A percentile compares a stretch with the other conserved stretches of the same genome.
Conservation (phyloP, 108 stramenopile genomes). For the Chaetoceros muelleri region DNA sequence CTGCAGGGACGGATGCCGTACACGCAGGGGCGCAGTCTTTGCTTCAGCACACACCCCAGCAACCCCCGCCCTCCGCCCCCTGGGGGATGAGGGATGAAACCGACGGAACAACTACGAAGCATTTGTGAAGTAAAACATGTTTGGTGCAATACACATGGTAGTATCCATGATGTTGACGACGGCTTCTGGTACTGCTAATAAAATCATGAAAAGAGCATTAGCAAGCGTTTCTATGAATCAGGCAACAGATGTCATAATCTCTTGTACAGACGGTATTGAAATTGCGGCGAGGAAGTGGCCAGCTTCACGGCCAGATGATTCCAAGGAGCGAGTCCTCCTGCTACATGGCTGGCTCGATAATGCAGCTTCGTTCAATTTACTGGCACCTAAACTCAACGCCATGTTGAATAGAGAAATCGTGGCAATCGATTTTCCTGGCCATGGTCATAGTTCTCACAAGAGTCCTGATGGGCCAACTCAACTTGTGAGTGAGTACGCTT, state of each 20-base stretch:
- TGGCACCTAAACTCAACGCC: background rate
- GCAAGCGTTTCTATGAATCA: no score
- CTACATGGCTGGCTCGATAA: background rate
- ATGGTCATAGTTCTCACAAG: constrained; percentile 37
- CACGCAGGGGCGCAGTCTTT: no score
- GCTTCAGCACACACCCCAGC: no score
- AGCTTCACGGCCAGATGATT: background rate
- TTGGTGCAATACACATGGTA: background rate
- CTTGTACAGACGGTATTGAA: background rate
- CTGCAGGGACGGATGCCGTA: no score
- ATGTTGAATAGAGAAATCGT: constrained; percentile 2
- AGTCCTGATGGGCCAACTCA: constrained; percentile 30
- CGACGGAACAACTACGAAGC: background rate
- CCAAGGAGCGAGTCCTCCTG: background rate
- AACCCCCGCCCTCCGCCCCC: background rate
- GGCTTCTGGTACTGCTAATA: background rate
- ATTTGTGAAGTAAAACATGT: background rate
- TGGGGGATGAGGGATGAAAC: background rate
- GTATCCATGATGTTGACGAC: background rate
- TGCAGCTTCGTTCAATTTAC: background rate
- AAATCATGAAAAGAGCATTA: background rate
- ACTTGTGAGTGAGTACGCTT: constrained; percentile 45
- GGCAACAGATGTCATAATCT: background rate
- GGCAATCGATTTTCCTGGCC: constrained; percentile 52
- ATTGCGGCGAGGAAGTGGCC: background rate